Evolutionary conservation across 208 protist genomes (phyloP), one percentile per base, ranked within the genome.

Genomic region (Leishmania guyanensis): DNA sequence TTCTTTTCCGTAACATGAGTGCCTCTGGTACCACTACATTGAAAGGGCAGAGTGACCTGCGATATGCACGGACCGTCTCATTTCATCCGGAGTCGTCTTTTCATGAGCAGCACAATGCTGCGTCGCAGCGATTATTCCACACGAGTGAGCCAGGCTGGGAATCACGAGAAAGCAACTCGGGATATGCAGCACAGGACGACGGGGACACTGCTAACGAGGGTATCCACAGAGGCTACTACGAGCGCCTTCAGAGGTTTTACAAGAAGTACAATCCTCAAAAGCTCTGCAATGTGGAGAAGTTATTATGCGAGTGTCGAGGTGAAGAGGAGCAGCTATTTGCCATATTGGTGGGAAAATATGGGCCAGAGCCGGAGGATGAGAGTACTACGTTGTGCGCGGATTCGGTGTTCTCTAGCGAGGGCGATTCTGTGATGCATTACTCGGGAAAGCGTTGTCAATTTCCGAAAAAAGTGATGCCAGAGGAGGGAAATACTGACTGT

Each of bases 261-360:
- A 81, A 89, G 73, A 86, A 87, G 64, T 96, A 96, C 81, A 94
- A 96, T 69, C 91, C 93, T 8, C 73, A 88, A 50, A 96, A 96
- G 68, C 70, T 95, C 39, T 76, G 82, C 64, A 75, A 86, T 75
- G 86, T 96, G 1, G 80, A 88, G 29, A 88, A 93, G 51, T 88
- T 90, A 50, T 71, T 95, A 5, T 50, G 33, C 1, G 77, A 87
- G n/a, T 91, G 93, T 64, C 78, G 83, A 16, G 91, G 93, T 2
- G 77, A 90, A 51, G 90, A 96, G 54, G 89, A 94, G 65, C 87
- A 94, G 39, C 83, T 96, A 14, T 94, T 96, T 86, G 90, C 90
- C 5, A 92, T 93, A 68, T 78, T 96, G 22, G 86, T 84, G 1
- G 85, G 86, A 29, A 96, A 96, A 60, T 95, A 96, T 83, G 91